Evolutionary conservation across 2,329 filamentous ascomycete genomes (phyloP).

Genomic region (Aspergillus chevalieri): DNA sequence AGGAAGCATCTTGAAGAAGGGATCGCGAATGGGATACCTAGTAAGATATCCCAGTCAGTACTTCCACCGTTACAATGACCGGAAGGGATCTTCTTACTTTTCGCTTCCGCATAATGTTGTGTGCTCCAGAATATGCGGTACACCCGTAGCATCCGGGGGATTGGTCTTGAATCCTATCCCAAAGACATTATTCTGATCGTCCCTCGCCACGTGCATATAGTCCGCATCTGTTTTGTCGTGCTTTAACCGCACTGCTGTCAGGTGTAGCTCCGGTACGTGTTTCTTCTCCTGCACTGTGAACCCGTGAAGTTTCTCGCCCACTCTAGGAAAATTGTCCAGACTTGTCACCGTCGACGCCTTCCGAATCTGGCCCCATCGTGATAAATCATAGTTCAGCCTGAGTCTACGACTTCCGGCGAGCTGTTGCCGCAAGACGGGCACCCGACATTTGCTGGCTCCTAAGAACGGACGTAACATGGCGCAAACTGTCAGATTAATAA

Average conservation of each 20-base stretch:
- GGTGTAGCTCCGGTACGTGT: conserved; percentile 86
- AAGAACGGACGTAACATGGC: conserved; percentile 30
- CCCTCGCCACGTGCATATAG: conserved; percentile 88
- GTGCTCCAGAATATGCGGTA: conserved; percentile 96
- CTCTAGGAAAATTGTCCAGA: conserved; percentile 66
- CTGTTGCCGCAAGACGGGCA: conserved; percentile 16
- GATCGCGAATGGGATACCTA: conserved; percentile 93
- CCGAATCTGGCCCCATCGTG: conserved; percentile 11
- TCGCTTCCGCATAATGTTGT: conserved; percentile 93
- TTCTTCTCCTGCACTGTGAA: conserved; percentile 87
- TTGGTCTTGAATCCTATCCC: conserved; percentile 99
- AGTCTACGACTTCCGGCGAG: conserved; percentile 10
- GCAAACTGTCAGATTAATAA: conserved; percentile 1
- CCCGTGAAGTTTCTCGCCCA: conserved; percentile 82
- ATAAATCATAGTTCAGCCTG: conserved; percentile 10
- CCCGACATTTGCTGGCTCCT: conserved; percentile 20
- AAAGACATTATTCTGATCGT: conserved; percentile 99
- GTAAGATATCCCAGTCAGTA: conserved; percentile 9
- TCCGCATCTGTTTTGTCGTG: conserved; percentile 96
- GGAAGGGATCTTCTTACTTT: conserved; percentile 54
- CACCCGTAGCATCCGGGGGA: conserved; percentile 88
- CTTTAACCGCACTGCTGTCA: conserved; percentile 82
- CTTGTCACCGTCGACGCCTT: conserved; percentile 62
- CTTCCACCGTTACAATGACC: neutral
- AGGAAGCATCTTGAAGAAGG: conserved; percentile 99